Percentiles rank a stretch among this genome's conserved stretches.
These are phyloP conservation scores for Aspergillus ellipticus DNA, from an alignment of 495 filamentous ascomycete species.

Conservation along the genomic window DNA sequence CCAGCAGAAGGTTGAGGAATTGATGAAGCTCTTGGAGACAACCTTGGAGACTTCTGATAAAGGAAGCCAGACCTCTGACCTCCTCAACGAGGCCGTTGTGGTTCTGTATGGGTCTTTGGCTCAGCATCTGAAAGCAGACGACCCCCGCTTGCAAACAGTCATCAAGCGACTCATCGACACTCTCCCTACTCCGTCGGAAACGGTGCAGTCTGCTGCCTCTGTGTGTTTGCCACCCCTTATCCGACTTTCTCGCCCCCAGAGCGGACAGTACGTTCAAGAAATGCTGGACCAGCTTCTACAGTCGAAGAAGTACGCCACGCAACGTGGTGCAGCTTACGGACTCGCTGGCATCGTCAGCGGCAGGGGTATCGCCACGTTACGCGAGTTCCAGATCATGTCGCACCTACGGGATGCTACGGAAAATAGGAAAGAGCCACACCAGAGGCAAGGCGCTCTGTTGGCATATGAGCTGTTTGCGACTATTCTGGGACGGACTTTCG, in stretches of 20 bases:
- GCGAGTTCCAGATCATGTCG: slow-evolving; percentile 81
- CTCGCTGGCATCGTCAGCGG: slow-evolving; percentile 87
- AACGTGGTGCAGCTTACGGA: slow-evolving; percentile 92
- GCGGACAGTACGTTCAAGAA: slow-evolving; percentile 72
- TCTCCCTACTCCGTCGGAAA: slow-evolving; percentile 91
- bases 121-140: slow-evolving; percentile 77
- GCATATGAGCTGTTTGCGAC: slow-evolving; percentile 87
- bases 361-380: slow-evolving; percentile 74
- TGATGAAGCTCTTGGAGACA: slow-evolving; percentile 88
- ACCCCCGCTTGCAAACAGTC: slow-evolving; percentile 78
- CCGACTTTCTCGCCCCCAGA: slow-evolving; percentile 69
- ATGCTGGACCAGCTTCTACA: slow-evolving; percentile 75
- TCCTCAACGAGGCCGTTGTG: slow-evolving; percentile 93
- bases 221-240: slow-evolving; percentile 90
- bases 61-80: slow-evolving; percentile 70
- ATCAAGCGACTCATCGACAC: slow-evolving; percentile 79
- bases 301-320: slow-evolving; percentile 82
- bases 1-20: slow-evolving; percentile 72
- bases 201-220: slow-evolving; percentile 92
- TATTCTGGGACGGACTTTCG: slow-evolving; percentile 81
- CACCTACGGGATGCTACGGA: slow-evolving; percentile 73
- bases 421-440: slow-evolving; percentile 85
- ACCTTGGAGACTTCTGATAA: slow-evolving; percentile 79
- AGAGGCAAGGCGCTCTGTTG: slow-evolving; percentile 83
- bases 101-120: slow-evolving; percentile 94